phyloP scores from a whole-genome alignment of 1,284 basidiomycete genomes.

The Inonotus obliquus region DNA sequence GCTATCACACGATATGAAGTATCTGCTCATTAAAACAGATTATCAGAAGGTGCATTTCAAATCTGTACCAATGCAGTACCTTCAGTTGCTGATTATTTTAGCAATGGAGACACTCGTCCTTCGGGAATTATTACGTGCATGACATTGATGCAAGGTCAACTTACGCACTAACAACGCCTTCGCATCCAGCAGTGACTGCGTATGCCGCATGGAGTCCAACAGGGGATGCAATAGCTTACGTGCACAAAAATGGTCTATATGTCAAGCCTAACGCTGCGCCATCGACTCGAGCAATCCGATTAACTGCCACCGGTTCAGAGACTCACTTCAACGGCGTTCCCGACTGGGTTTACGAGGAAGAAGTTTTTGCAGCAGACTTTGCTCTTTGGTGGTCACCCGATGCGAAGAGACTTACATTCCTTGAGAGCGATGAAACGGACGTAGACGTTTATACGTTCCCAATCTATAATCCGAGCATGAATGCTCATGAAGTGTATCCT shows the following conservation, averaged over 20 bases:
- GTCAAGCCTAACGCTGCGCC: conserved; percentile 59
- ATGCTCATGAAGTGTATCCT: conserved; percentile 65
- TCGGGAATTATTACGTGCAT: conserved; percentile 87
- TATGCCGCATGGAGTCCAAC: conserved; percentile 86
- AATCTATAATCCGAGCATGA: conserved; percentile 81
- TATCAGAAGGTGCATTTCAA: conserved; percentile 52
- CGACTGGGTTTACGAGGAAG: conserved; percentile 98
- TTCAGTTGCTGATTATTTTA: conserved; percentile 25
- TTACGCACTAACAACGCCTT: conserved; percentile 61
- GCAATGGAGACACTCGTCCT: conserved; percentile 92
- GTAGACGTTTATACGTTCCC: conserved; percentile 88
- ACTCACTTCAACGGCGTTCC: conserved; percentile 92
- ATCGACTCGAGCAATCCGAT: conserved; percentile 53
- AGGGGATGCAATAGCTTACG: conserved; percentile 78
- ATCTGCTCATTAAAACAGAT: conserved; percentile 76
- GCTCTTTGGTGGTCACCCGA: conserved; percentile 93
- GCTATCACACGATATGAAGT: conserved; percentile 84
- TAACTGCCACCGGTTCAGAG: conserved; percentile 79
- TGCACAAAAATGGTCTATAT: conserved; percentile 81
- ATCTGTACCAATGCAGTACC: background rate
- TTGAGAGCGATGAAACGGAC: conserved; percentile 82
- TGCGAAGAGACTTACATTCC: conserved; percentile 76
- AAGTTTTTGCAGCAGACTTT: conserved; percentile 71
- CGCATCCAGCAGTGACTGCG: conserved; percentile 63
- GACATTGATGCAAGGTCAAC: conserved; percentile 57